Conservation (phyloP, 1,284 basidiomycete species). For the Pyrrhoderma noxium region DNA sequence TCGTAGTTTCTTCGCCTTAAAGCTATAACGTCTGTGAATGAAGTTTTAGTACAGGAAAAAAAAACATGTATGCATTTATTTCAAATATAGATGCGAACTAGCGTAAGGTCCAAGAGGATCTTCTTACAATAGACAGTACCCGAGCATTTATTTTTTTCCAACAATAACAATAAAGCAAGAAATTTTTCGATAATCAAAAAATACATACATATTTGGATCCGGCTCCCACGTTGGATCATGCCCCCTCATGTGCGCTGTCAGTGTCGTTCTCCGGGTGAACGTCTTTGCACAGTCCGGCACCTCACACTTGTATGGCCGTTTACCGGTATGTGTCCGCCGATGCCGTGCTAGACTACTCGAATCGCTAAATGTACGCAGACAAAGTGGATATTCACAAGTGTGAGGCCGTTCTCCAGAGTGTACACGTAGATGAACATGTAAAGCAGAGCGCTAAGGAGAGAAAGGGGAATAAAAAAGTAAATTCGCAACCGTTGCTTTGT, state of each 20-base stretch:
- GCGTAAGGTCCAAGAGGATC: too few relatives aligned
- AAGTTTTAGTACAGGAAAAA: too few relatives aligned
- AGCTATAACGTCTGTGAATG: constrained; percentile 56
- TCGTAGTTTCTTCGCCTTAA: constrained; percentile 62
- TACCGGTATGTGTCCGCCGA: constrained; percentile 79
- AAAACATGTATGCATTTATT: too few relatives aligned
- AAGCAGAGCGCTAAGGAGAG: constrained; percentile 60
- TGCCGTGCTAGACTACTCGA: constrained; percentile 85
- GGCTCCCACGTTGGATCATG: constrained; percentile 77
- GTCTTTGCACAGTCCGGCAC: constrained; percentile 76
- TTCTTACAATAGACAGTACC: too few relatives aligned
- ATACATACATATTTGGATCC: constrained; percentile 66
- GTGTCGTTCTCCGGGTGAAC: constrained; percentile 73
- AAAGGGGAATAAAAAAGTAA: constrained; percentile 18
- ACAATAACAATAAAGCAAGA: constrained; percentile 14
- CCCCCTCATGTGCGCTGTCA: constrained; percentile 76
- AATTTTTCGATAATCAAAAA: constrained; percentile 11
- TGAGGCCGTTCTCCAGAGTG: constrained; percentile 90
- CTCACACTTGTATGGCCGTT: constrained; percentile 76
- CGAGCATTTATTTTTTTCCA: constrained; percentile 3
- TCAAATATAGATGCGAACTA: too few relatives aligned
- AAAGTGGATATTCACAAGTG: constrained; percentile 78
- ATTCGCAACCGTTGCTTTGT: too few relatives aligned
- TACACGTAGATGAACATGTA: constrained; percentile 80
- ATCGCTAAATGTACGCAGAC: constrained; percentile 79